These are phyloP conservation scores for Leccinum truebloodii DNA, from an alignment of 768 basidiomycete genomes.

Conservation along the genomic window DNA sequence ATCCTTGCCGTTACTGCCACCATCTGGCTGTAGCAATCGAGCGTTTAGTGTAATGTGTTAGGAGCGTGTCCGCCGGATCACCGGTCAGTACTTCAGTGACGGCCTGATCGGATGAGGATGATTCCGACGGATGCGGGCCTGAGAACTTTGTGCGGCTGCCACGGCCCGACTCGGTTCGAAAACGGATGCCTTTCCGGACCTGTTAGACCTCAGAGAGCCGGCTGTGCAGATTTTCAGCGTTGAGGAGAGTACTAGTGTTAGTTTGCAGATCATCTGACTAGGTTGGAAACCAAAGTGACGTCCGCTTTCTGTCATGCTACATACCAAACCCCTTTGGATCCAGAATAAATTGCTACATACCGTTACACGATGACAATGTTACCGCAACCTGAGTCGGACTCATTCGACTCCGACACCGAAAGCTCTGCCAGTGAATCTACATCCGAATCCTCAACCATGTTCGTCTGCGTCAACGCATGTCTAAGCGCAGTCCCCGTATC, in stretches of 20 bases:
- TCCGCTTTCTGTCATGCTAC: too few species aligned
- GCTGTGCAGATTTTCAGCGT: too few species aligned
- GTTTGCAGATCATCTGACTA: too few species aligned
- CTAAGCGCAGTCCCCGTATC: slow-evolving; percentile 74
- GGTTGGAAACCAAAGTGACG: too few species aligned
- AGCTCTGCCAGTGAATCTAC: neutral
- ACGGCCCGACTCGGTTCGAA: neutral
- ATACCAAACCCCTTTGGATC: neutral
- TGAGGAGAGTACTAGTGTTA: too few species aligned
- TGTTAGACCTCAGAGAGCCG: too few species aligned
- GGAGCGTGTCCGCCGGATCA: neutral
- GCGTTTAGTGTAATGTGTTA: neutral
- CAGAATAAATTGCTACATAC: slow-evolving; percentile 6
- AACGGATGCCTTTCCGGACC: too few species aligned
- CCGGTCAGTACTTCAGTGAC: too few species aligned
- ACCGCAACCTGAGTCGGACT: neutral
- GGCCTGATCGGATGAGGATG: too few species aligned
- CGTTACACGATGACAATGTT: neutral
- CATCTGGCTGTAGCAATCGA: neutral
- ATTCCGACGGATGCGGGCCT: neutral
- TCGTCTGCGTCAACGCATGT: slow-evolving; percentile 58
- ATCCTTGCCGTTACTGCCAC: slow-evolving; percentile 18
- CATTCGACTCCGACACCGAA: neutral
- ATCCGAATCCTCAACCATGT: slow-evolving; percentile 28
- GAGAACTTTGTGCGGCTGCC: neutral